A percentile compares a stretch with the other conserved stretches of the same genome.
Conservation (phyloP, 805 yeast species). For the Monosporozyma siamensis region DNA sequence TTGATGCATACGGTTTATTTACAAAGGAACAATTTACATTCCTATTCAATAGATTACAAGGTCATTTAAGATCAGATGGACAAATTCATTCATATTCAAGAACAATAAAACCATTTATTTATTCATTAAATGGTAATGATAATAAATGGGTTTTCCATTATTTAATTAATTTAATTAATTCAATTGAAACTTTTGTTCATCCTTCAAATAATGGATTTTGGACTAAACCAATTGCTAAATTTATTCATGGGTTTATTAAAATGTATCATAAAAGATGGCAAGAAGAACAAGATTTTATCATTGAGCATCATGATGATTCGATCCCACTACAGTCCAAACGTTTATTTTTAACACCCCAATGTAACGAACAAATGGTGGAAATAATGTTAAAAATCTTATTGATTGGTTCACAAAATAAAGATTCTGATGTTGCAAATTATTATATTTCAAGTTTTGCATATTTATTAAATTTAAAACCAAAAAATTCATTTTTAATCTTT, state of each 20-base stretch:
- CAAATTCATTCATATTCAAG: constrained; percentile 36
- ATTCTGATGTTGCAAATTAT: constrained; percentile 44
- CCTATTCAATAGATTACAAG: constrained; percentile 47
- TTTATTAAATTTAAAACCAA: constrained; percentile 57
- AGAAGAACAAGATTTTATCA: constrained; percentile 33
- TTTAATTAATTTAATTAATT: constrained; percentile 46
- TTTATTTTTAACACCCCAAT: constrained; percentile 23
- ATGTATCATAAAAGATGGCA: constrained; percentile 51
- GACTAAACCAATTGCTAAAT: constrained; percentile 60
- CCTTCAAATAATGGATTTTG: constrained; percentile 87
- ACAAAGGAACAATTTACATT: constrained; percentile 52
- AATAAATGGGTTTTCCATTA: constrained; percentile 41
- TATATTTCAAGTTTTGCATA: constrained; percentile 52
- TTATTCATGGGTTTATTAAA: constrained; percentile 50
- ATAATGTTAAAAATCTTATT: constrained; percentile 44
- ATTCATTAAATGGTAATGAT: constrained; percentile 47
- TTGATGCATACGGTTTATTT: constrained; percentile 54
- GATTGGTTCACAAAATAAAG: constrained; percentile 72
- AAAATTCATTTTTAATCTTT: constrained; percentile 32
- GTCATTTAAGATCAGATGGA: constrained; percentile 32
- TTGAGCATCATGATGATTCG: constrained; percentile 9
- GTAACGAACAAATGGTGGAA: constrained; percentile 31
- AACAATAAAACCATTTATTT: constrained; percentile 42
- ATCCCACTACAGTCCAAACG: constrained; percentile 8
- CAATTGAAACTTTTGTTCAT: constrained; percentile 74